Evolutionary conservation across 805 yeast species (phyloP), one percentile per base, ranked within the genome.

Genomic region (Myxozyma udenii): DNA sequence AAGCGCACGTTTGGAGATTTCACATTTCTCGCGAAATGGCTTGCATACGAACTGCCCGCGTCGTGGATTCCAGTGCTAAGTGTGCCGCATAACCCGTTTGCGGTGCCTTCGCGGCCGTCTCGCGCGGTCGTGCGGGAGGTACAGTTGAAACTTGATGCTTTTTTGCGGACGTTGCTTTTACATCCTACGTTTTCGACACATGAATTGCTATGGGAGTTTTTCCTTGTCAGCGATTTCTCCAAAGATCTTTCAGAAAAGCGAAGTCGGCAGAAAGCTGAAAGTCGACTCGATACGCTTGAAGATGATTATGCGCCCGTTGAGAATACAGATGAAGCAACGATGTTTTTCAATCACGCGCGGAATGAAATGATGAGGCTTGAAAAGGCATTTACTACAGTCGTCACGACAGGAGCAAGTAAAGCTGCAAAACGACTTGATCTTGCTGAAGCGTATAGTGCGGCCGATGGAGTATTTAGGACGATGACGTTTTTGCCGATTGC

Each of bases 61-160:
- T 69, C 74, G 1, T 71, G 74, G 72, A 61, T 68, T 12, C 74
- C 74, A 3, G 50, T 60, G 2, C 51, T 70, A 16, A 53, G 56
- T 39, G 45, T 56, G 19, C 62, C 64, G 35, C 48, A 63, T 24
- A 60, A 65, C 48, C 65, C 71, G 18, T 61, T 62, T 53, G 48
- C 64, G 6, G 41, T 66, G 14, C 64, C 72, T 5, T 50, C 68
- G 28, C 46, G 63, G 51, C 63, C 67, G 22, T 60, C 67, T 2
- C 47, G 69, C 16, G 58, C 64, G 41, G 53, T 62, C 18, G 53
- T 61, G 53, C 55, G 64, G 26, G 70, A 76, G 30, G 66, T 78
- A 32, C 64, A 80, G 19, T 72, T 74, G 33, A 67, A 71, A 32
- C 56, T 83, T 32, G 83, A 83, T 57, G 57, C 75, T 5, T 68